A percentile compares a stretch with the other conserved stretches of the same genome.
Conservation (phyloP, 2,329 filamentous ascomycete genomes). For the Paraconiothyrium sp. region DNA sequence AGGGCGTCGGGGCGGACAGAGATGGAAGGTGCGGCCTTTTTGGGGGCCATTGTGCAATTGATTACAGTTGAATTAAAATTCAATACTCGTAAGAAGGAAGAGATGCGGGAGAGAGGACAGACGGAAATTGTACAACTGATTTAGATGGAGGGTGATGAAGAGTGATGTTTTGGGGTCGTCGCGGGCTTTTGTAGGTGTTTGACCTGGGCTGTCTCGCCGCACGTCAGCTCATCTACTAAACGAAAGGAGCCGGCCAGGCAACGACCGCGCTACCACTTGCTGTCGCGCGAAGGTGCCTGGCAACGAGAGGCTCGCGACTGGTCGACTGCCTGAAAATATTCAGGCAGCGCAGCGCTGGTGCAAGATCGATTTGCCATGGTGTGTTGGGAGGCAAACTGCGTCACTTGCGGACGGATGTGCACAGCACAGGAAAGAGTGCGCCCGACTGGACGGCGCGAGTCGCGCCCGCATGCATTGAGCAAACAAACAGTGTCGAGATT, state of each 20-base stretch:
- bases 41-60: constrained; percentile 26
- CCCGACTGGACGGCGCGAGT: too few species aligned
- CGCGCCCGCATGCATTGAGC: background rate
- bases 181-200: constrained; percentile 18
- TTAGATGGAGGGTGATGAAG: background rate
- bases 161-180: constrained; percentile 5
- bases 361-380: constrained; percentile 5
- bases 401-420: background rate
- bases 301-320: background rate
- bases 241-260: constrained; percentile 18
- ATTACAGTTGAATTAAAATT: background rate
- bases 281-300: constrained; percentile 16
- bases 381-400: background rate
- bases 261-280: constrained; percentile 19
- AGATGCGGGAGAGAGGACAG: background rate
- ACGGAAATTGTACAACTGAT: background rate
- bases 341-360: constrained; percentile 10
- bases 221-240: constrained; percentile 10
- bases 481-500: background rate
- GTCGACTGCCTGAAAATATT: background rate
- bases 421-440: background rate
- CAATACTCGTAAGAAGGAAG: background rate
- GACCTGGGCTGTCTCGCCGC: constrained; percentile 15
- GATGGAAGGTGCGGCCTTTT: constrained; percentile 22
- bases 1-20: constrained; percentile 27